Evolutionary conservation across 768 basidiomycete genomes (phyloP), one percentile per base, ranked within the genome.

Genomic region (Lactifluus pinguis): DNA sequence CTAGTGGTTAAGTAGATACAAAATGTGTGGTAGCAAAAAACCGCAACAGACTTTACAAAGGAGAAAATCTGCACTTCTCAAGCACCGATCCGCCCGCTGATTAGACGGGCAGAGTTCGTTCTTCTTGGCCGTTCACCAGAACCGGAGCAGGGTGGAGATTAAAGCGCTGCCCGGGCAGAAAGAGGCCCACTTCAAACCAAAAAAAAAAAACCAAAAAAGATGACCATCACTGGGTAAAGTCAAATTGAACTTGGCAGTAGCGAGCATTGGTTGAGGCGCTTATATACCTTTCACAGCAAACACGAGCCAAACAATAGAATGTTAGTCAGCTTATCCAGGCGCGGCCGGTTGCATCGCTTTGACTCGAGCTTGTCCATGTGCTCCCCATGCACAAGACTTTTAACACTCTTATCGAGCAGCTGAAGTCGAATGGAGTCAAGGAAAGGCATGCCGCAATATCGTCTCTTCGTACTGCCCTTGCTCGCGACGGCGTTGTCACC

Each of bases 391-490:
- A 58, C 61, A 69, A 68, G 55, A 81, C 76, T 62, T 67, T 86
- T 53, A 76, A 76, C 57, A 71, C 73, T 58, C 76, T 83, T 9
- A 68, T 83, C n/a, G 71, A 77, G 9, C 77, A 76, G 58, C 76
- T 89, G 59, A 75, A 75, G 61, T 83, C 81, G 70, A 77, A 81
- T 53, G 90, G 85, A 65, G 75, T 86, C 67, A 87, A 82, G 67
- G 86, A 89, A 38, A 77, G 92, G 17, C 79, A 84, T 59, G 81
- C 87, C 53, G 89, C 83, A 15, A 69, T 89, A 15, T 59, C 75
- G 8, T 67, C 76, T 17, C 74, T 89, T 50, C 80, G 78, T 51
- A 72, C 73, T 6, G 68, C 74, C 42, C 88, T 89, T 65, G 71
- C 79, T 14, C 75, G 76, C 62, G 75, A 81, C 58, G 76, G 77